Evolutionary conservation across 331 rosid species (phyloP), one percentile per base, ranked within the genome.

Genomic region (Malus hybrid): DNA sequence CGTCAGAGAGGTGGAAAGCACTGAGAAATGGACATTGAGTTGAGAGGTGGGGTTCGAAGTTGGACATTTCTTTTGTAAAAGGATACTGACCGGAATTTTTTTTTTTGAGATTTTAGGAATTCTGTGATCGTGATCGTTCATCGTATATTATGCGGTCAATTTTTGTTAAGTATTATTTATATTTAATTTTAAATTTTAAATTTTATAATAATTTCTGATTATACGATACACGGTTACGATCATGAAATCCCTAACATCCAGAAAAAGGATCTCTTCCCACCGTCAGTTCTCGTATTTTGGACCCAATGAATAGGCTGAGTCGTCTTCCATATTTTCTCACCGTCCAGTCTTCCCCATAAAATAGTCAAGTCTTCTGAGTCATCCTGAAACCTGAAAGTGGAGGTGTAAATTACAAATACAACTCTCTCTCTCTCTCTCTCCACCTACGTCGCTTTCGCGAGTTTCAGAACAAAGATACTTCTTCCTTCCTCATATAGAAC

Each of bases 361-460:
- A 53, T 75, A 81, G 81, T 85, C 84, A 87, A 88, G 81, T 82
- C 86, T 79, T 56, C 5, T 20, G 68, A 60, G 68, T 72, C 65
- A 16, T 72, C 36, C 56, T 5, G 7, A 50, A 50, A 50, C 63
- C 58, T 14, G 13, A 2, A 61, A 20, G 68, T 69, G 29, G 76
- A 32, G 78, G 66, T 18, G n/a, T 60, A 82, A 11, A 44, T 11
- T 26, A 61, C 66, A 55, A 55, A 39, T 39, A 3, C 12, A 39
- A 39, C 46, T 10, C 24, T 28, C 28, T 24, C 70, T 22, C 48
- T 69, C 84, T 33, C 65, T 60, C 78, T 52, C 26, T 56, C 62
- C 62, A n/a, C 10, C 65, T n/a, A 53, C 64, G 65, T 50, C 77
- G 69, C 63, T 20, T 52, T 66, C 60, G 61, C 75, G 3, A 30